A percentile compares a stretch with the other conserved stretches of the same genome.
These are phyloP conservation scores for Scutellaria galericulata DNA, from an alignment of 257 asterid species.

Conservation along the genomic window DNA sequence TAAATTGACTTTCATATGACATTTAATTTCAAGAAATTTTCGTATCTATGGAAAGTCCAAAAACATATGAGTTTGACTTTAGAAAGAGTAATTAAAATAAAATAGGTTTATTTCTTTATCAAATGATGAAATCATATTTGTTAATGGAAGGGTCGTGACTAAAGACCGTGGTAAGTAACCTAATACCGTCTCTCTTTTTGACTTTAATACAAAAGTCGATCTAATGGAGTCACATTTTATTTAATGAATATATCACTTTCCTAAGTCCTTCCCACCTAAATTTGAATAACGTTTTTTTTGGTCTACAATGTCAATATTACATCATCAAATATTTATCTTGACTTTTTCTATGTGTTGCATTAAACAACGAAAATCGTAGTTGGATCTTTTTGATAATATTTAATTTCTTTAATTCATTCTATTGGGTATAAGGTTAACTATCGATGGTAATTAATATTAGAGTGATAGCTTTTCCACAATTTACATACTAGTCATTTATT, in stretches of 20 bases:
- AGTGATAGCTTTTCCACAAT: too few relatives aligned
- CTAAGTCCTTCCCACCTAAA: conserved; percentile 34
- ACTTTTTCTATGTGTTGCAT: conserved; percentile 26
- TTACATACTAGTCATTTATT: too few relatives aligned
- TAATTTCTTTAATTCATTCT: too few relatives aligned
- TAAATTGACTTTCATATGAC: conserved; percentile 34
- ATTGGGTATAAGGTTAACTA: too few relatives aligned
- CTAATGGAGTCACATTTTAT: conserved; percentile 33
- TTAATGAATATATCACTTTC: conserved; percentile 31
- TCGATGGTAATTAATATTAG: too few relatives aligned
- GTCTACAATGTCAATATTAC: neutral
- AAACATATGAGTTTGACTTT: conserved; percentile 18
- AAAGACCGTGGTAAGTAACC: conserved; percentile 49
- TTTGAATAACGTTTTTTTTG: neutral
- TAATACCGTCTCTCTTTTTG: conserved; percentile 42
- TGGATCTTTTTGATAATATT: too few relatives aligned
- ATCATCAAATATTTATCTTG: conserved; percentile 22
- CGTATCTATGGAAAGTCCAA: neutral
- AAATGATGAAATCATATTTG: conserved; percentile 1
- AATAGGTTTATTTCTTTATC: neutral
- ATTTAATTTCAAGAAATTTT: conserved; percentile 12
- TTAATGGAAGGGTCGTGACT: conserved; percentile 17
- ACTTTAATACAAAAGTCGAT: conserved; percentile 43
- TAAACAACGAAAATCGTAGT: neutral
- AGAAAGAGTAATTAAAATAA: neutral